These are phyloP conservation scores for Diaporthe caulivora DNA, from an alignment of 2,329 filamentous ascomycete species.

Conservation along the genomic window DNA sequence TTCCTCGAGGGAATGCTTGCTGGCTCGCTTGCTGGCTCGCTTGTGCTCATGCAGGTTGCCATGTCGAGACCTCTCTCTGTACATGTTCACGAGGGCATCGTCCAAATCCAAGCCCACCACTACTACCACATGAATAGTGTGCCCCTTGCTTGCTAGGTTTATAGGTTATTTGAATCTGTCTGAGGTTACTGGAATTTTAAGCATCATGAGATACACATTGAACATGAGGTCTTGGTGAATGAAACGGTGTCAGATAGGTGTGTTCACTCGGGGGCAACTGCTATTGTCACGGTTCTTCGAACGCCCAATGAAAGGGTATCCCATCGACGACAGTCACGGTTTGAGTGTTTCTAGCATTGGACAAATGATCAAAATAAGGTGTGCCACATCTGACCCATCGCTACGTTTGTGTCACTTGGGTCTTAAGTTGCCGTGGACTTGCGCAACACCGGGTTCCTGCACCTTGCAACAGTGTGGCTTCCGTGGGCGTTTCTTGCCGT, in stretches of 20 bases:
- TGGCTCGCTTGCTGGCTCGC: too few relatives aligned
- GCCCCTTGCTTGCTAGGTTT: background rate
- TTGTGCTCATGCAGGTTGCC: too few relatives aligned
- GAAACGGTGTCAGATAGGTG: background rate
- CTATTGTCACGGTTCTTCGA: background rate
- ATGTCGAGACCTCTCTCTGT: background rate
- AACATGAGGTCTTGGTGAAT: background rate
- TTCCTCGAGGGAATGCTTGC: too few relatives aligned
- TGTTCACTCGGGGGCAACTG: background rate
- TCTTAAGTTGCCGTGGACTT: background rate
- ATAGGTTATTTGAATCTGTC: background rate
- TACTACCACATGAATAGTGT: background rate
- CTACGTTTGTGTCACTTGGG: background rate
- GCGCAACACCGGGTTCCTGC: background rate
- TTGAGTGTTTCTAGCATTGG: background rate
- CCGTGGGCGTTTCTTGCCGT: background rate
- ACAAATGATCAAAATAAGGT: background rate
- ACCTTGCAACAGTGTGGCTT: background rate
- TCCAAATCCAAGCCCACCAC: background rate
- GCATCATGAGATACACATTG: background rate
- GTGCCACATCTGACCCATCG: constrained; percentile 13
- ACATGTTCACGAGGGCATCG: background rate
- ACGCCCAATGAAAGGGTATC: background rate
- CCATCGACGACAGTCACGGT: background rate
- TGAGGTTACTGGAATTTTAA: too few relatives aligned